phyloP scores from a whole-genome alignment of 2,329 filamentous ascomycete genomes.

The Exophiala dermatitidis region DNA sequence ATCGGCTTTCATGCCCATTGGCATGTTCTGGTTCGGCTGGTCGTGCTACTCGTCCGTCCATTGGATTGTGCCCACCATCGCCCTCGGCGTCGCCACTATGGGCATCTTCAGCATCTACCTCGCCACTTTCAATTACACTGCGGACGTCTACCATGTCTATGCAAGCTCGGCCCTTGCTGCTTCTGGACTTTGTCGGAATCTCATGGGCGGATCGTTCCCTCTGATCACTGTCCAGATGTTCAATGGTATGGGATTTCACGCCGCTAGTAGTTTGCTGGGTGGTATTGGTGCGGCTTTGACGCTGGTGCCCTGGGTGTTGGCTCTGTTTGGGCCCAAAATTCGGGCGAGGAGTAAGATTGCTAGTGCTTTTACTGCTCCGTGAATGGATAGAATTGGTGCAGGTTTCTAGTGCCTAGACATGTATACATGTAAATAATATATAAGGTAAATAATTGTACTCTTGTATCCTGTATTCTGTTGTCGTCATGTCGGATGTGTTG shows the following conservation, averaged over 20 bases:
- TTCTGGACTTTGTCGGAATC: conserved; percentile 80
- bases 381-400: neutral
- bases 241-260: conserved; percentile 59
- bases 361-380: conserved; percentile 10
- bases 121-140: conserved; percentile 85
- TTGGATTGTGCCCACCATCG: conserved; percentile 66
- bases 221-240: conserved; percentile 70
- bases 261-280: conserved; percentile 67
- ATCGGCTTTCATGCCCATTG: conserved; percentile 67
- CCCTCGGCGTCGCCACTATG: conserved; percentile 67
- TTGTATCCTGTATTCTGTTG: too few relatives aligned
- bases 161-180: conserved; percentile 80
- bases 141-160: conserved; percentile 78
- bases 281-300: conserved; percentile 61
- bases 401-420: too few relatives aligned
- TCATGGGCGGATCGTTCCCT: conserved; percentile 74
- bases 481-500: too few relatives aligned
- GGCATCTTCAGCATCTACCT: conserved; percentile 83
- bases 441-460: too few relatives aligned
- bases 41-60: conserved; percentile 51
- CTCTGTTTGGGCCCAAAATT: conserved; percentile 70
- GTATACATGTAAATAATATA: too few relatives aligned
- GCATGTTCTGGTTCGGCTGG: conserved; percentile 75
- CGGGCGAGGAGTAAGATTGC: conserved; percentile 71
- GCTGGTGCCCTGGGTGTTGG: conserved; percentile 74